Evolutionary conservation across 2,329 filamentous ascomycete species (phyloP), one percentile per base, ranked within the genome.

Genomic region (Bipolaris oryzae): DNA sequence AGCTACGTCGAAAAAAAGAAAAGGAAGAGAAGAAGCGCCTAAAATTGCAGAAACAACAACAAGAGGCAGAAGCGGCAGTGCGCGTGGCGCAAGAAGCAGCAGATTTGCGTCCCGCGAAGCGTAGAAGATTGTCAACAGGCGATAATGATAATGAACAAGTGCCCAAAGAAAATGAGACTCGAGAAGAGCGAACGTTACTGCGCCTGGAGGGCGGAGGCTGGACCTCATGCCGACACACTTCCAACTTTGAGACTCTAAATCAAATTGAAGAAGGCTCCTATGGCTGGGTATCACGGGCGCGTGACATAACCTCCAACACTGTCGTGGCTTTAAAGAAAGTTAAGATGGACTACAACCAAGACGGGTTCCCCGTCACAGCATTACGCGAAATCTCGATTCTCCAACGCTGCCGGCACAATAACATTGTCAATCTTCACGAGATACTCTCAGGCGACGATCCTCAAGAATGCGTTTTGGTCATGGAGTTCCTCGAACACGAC

Each of bases 221-320:
- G 87, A 84, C 85, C 55, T 82, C 85, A 3, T 90, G 89, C 71
- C 84, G 90, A 58, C 90, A 90, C 73, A 89, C 96, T 23, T 89
- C 94, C 71, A 89, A 91, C 71, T 99, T 93, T 78, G 91, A 97
- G 70, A 90, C 91, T 66, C 82, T 99, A 55, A 99, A 99, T 76
- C 90, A 95, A 74, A 99, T 99, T 69, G 95, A 98, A 77, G 95
- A 99, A 79, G 95, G 95, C 34, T 92, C 92, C 7, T 99, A 99
- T 76, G 95, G 95, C 43, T 94, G 89, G 85, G 95, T 99, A 4
- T 93, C 93, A 52, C 85, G 95, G 55, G 95, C 92, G 11, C 88
- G 84, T 60, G 89, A 96, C 68, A 81, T 84, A 31, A 79, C 81
- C 3, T 94, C 90, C 0, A 90, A 90, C 33, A 85, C 89, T 55